Evolutionary conservation across 2,329 filamentous ascomycete species (phyloP), one percentile per base, ranked within the genome.

Genomic region (Ceratocystis cubensis): DNA sequence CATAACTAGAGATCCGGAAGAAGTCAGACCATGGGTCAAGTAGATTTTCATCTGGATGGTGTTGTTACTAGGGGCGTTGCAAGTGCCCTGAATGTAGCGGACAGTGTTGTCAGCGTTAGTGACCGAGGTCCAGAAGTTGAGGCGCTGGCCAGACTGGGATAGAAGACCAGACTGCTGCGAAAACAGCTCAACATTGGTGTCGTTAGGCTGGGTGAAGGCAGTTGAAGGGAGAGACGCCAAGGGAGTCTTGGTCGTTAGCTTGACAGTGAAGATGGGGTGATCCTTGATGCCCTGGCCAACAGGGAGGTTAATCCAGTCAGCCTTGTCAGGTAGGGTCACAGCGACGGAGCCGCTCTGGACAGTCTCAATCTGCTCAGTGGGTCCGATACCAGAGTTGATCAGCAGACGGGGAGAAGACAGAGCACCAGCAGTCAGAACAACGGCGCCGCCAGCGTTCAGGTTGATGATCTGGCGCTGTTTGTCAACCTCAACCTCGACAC

Each of bases 341-440:
- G 80, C 79, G 69, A 84, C 82, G 1, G 73, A 73, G 1, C 81
- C 82, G 62, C 72, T 74, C 62, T 79, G 74, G 33, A 84, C 82
- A 13, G 82, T 73, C 30, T 78, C 72, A 28, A 86, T 78, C 72
- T 89, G 77, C 77, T 83, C 79, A 76, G 75, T 75, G 25, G 85
- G 85, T 4, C 86, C 88, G 69, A 88, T 89, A 70, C 87, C 78
- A 64, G 83, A 86, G 72, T 85, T 80, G 75, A 88, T 79, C 2
- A 90, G 79, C 62, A 91, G 77, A 74, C 88, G 87, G 13, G 86
- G 79, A 1, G 85, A 85, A 17, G 85, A 85, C 68, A 90, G 88
- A 0, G 86, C 87, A 17, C 80, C 82, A 45, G 75, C 74, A 3
- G 79, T 71, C 25, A 84, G 84, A 66, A 89, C 75, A 7, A 83